A percentile compares a stretch with the other conserved stretches of the same genome.
Evolutionary conservation across 805 yeast genomes (phyloP).

Genomic region (Wickerhamiella musiphila): DNA sequence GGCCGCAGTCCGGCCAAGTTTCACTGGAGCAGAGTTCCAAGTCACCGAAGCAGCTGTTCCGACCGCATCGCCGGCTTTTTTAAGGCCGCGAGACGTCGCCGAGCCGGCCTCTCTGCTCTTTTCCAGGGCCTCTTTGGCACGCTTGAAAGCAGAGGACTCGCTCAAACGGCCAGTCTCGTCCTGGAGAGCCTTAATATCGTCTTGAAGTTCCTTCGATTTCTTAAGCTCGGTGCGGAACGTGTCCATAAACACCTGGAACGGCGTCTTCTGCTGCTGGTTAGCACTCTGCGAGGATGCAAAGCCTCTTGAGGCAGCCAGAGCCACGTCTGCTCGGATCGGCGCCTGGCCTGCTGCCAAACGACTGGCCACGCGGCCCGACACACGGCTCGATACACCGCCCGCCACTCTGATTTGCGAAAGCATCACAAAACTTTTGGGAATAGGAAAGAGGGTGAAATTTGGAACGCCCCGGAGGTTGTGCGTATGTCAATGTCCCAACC

Average conservation of each 20-base stretch:
- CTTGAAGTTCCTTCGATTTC: conserved; percentile 76
- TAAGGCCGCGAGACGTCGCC: conserved; percentile 55
- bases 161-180: conserved; percentile 92
- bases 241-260: conserved; percentile 81
- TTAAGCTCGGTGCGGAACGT: conserved; percentile 85
- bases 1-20: conserved; percentile 76
- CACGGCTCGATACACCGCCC: no score
- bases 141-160: conserved; percentile 83
- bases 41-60: conserved; percentile 81
- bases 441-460: no score
- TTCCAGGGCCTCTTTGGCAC: conserved; percentile 83
- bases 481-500: no score
- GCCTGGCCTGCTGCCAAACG: no score
- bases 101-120: conserved; percentile 58
- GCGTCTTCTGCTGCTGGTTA: conserved; percentile 23
- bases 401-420: no score
- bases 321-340: no score
- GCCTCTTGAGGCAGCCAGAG: no score
- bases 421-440: no score
- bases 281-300: conserved; percentile 1
- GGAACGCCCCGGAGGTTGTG: no score
- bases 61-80: conserved; percentile 83
- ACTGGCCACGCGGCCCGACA: no score
- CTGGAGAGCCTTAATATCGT: conserved; percentile 81
- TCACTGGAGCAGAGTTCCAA: conserved; percentile 91